These are phyloP conservation scores for Dichotomocladium elegans DNA, from an alignment of 371 early-diverging fungal genomes.

Conservation along the genomic window DNA sequence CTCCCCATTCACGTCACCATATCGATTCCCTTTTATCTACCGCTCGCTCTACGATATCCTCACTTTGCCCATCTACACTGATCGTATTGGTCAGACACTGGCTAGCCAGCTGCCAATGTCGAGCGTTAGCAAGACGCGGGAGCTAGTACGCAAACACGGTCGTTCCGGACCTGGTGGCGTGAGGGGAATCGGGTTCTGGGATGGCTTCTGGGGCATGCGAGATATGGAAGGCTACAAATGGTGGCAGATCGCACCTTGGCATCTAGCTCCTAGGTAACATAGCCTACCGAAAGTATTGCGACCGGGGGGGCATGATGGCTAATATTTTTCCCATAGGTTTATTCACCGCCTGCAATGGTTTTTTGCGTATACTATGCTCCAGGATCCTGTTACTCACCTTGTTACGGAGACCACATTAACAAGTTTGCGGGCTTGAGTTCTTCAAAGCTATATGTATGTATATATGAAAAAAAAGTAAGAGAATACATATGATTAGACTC, in stretches of 20 bases:
- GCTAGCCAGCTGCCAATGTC: slow-evolving; percentile 20
- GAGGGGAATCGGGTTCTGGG: background rate
- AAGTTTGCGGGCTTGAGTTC: too few relatives aligned
- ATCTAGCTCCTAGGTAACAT: background rate
- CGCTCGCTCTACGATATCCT: slow-evolving; percentile 30
- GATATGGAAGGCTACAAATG: background rate
- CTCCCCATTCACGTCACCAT: slow-evolving; percentile 42
- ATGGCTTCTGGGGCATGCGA: background rate
- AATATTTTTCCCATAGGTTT: slow-evolving; percentile 17
- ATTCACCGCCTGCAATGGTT: slow-evolving; percentile 36
- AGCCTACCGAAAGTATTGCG: background rate
- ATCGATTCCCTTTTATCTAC: slow-evolving; percentile 39
- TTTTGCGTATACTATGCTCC: slow-evolving; percentile 32
- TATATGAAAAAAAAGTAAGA: too few relatives aligned
- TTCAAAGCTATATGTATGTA: background rate
- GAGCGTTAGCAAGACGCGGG: slow-evolving; percentile 7
- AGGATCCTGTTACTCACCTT: slow-evolving; percentile 29
- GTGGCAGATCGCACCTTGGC: slow-evolving; percentile 1
- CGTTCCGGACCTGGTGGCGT: background rate
- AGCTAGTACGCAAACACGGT: slow-evolving; percentile 18
- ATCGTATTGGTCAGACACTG: slow-evolving; percentile 17
- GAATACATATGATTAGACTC: too few relatives aligned
- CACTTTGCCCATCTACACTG: slow-evolving; percentile 39
- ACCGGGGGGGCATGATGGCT: too few relatives aligned
- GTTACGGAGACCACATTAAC: slow-evolving; percentile 18